Percentiles rank a stretch among this genome's conserved stretches.
These are phyloP conservation scores for Auxenochlorella pyrenoidosa DNA, from an alignment of 139 green algal species.

Conservation along the genomic window DNA sequence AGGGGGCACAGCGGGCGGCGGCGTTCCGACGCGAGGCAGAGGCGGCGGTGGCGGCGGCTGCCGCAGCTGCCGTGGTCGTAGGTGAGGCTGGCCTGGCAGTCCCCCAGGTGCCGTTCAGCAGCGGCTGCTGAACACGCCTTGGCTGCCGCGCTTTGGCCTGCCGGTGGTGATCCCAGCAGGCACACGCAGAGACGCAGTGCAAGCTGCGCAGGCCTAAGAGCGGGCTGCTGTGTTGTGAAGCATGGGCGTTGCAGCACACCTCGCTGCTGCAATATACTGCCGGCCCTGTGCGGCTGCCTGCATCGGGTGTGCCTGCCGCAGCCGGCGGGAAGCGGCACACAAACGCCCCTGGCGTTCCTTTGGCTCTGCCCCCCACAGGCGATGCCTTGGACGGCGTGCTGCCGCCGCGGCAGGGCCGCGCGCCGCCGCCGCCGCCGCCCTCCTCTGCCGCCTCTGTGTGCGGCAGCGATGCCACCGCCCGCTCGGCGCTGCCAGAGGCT, in stretches of 20 bases:
- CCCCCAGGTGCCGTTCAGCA: too few species aligned
- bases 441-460: neutral
- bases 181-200: too few species aligned
- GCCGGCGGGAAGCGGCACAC: too few species aligned
- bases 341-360: too few species aligned
- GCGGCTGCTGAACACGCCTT: too few species aligned
- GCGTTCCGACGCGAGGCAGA: slow-evolving; percentile 3
- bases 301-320: too few species aligned
- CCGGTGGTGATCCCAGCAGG: too few species aligned
- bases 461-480: neutral
- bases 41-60: slow-evolving; percentile 15
- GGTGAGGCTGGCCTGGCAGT: neutral
- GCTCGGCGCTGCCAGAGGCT: neutral
- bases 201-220: too few species aligned
- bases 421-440: neutral
- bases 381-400: neutral
- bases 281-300: too few species aligned
- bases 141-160: too few species aligned
- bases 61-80: slow-evolving; percentile 5
- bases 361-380: neutral
- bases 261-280: too few species aligned
- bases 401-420: neutral
- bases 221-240: neutral
- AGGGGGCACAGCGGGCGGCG: neutral
- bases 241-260: too few species aligned